Percentiles rank a stretch among this genome's conserved stretches.
Evolutionary conservation across 345 rosid species (phyloP).

Genomic region (Microthlaspi erraticum): DNA sequence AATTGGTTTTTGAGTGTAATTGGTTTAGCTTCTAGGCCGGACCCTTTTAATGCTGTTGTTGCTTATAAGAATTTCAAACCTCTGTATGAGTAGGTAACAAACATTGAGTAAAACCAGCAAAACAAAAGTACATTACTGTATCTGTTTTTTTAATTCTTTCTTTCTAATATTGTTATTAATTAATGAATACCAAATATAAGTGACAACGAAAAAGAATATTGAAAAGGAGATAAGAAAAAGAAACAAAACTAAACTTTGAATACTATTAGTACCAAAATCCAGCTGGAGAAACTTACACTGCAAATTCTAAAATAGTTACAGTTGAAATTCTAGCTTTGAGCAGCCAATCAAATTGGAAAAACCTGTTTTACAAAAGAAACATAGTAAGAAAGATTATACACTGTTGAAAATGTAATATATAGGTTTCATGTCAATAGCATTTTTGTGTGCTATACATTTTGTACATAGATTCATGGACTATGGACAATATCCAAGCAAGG

Average conservation of each 20-base stretch:
- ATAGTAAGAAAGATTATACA: conserved; percentile 15
- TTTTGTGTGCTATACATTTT: conserved; percentile 20
- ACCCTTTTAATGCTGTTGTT: conserved; percentile 86
- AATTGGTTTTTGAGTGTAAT: conserved; percentile 56
- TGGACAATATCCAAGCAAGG: conserved; percentile 41
- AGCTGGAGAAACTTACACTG: conserved; percentile 31
- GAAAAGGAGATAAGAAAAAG: background rate
- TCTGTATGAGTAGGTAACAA: conserved; percentile 45
- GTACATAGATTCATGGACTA: conserved; percentile 24
- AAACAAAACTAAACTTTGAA: background rate
- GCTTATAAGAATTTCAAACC: conserved; percentile 89
- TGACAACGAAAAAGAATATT: conserved; percentile 1
- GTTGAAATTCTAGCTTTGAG: background rate
- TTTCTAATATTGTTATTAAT: background rate
- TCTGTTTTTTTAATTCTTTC: too few relatives aligned
- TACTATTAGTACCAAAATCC: conserved; percentile 10
- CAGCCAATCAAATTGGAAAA: conserved; percentile 29
- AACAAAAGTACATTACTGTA: too few relatives aligned
- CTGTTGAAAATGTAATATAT: background rate
- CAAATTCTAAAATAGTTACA: conserved; percentile 23
- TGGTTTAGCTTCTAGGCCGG: conserved; percentile 62
- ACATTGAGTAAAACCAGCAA: too few relatives aligned
- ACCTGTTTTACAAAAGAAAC: conserved; percentile 38
- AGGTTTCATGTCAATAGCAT: background rate
- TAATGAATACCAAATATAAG: background rate